Evolutionary conservation across 768 basidiomycete genomes (phyloP).

Genomic region (Termitomyces bulborhizus): DNA sequence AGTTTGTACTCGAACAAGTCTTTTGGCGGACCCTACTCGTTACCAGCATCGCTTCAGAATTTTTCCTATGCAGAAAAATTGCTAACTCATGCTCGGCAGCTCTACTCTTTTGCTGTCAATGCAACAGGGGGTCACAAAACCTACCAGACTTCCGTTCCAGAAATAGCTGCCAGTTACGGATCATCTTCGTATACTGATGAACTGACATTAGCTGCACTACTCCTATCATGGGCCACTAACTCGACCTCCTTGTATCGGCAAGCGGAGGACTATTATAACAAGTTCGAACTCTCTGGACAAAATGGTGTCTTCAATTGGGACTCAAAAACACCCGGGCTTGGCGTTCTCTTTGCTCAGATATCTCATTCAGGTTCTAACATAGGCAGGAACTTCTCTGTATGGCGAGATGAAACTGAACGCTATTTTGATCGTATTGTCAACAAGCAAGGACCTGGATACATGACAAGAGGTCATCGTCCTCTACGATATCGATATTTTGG

Average conservation of each 20-base stretch:
- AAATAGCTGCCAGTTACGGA: slow-evolving; percentile 55
- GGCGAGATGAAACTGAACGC: slow-evolving; percentile 64
- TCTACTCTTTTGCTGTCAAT: slow-evolving; percentile 74
- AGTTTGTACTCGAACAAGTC: slow-evolving; percentile 64
- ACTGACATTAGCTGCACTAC: slow-evolving; percentile 67
- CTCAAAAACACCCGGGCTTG: slow-evolving; percentile 68
- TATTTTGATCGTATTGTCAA: slow-evolving; percentile 73
- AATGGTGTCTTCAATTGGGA: slow-evolving; percentile 86
- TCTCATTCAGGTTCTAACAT: slow-evolving; percentile 50
- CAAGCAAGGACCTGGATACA: slow-evolving; percentile 42
- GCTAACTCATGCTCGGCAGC: slow-evolving; percentile 63
- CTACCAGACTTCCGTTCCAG: slow-evolving; percentile 69
- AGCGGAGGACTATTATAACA: slow-evolving; percentile 54
- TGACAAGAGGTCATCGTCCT: slow-evolving; percentile 51
- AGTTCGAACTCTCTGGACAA: slow-evolving; percentile 46
- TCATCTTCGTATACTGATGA: slow-evolving; percentile 74
- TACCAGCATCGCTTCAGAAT: slow-evolving; percentile 66
- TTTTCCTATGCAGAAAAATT: slow-evolving; percentile 65
- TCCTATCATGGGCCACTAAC: slow-evolving; percentile 68
- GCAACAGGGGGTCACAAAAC: slow-evolving; percentile 51
- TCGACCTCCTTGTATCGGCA: slow-evolving; percentile 53
- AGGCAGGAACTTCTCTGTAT: slow-evolving; percentile 52
- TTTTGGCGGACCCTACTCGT: slow-evolving; percentile 43
- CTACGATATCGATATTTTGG: not conserved
- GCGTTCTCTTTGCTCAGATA: slow-evolving; percentile 72